phyloP scores from a whole-genome alignment of 2,329 filamentous ascomycete species.

The Curvularia lunata region DNA sequence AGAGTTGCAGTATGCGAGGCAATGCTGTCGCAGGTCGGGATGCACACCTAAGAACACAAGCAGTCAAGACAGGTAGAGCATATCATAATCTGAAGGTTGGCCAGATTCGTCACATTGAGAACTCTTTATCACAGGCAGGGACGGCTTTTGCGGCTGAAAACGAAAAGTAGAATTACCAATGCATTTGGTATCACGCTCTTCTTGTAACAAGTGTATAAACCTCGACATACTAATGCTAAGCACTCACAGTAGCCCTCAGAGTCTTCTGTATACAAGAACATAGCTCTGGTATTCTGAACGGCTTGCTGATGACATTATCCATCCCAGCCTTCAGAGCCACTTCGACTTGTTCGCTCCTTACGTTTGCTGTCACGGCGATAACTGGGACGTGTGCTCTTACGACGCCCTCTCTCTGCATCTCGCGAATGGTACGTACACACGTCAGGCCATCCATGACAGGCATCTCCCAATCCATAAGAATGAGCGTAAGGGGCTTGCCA shows the following conservation, averaged over 20 bases:
- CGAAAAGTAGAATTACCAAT: no score
- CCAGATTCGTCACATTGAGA: no score
- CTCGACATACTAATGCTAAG: background rate
- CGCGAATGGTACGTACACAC: conserved; percentile 35
- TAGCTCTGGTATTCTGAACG: conserved; percentile 59
- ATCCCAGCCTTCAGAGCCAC: conserved; percentile 41
- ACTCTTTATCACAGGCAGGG: no score
- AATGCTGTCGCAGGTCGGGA: no score
- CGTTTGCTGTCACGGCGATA: conserved; percentile 47
- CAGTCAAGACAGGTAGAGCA: no score
- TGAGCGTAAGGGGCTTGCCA: conserved; percentile 26
- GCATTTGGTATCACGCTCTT: no score
- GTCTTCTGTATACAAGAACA: conserved; percentile 29
- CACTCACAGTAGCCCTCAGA: conserved; percentile 8
- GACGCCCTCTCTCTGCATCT: conserved; percentile 28
- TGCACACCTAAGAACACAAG: no score
- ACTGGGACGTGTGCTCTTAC: conserved; percentile 37
- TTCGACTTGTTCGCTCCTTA: conserved; percentile 40
- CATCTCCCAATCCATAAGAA: conserved; percentile 47
- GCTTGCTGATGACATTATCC: conserved; percentile 72
- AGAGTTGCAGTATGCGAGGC: no score
- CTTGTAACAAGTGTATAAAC: no score
- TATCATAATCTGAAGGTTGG: no score
- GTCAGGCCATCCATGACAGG: conserved; percentile 43
- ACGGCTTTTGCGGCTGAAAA: no score